Base-by-base conservation (phyloP, 2,329 filamentous ascomycete species). In the Hypoxylon sp. region DNA sequence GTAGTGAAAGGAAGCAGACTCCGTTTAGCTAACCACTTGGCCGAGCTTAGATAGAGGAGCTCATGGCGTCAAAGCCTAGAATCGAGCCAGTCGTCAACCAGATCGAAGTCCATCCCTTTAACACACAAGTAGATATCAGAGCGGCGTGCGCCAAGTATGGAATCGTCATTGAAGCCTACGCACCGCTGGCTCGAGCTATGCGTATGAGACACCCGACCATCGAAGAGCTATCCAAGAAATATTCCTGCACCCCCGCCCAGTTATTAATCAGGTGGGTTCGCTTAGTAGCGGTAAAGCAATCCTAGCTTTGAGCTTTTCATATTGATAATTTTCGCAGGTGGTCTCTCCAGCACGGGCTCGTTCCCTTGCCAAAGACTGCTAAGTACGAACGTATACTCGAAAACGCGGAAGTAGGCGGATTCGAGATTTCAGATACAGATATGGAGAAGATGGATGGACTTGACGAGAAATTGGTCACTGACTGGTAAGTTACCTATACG, bases 41-140 rank as follows among this genome's bases (percentile, higher is more conserved):
- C 19, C 10, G 52, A 29, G 39, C 24, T 2, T 69, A 91, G 87
- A 85, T 94, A 55, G 86, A 92, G 70, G 91, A 94, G 76, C 81
- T 94, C 53, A 85, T 93, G 75, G 83, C 84, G 1, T 86, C 85
- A 0, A 87, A 87, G 10, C 90, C 91, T 0, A 83, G 84, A 0
- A 85, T 92, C 50, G 78, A 82, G 9, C 92, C 93, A 0, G 87
- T 89, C 1, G 88, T 95, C 55, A 95, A 95, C 75, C 93, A 96
- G 81, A 91, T 94, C 73, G 91, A 95, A 78, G 86, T 94, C 1
- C 92, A 95, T 68, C 92, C 92, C 0, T 96, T 95, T 86, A 93
- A 94, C 78, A 94, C 91, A 1, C 88, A 91, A 57, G 84, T 83
- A 0, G 84, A 85, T 39, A 94, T 96, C 69, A 86, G 88, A 0